Evolutionary conservation across 805 yeast genomes (phyloP), one percentile per base, ranked within the genome.

Genomic region (Hanseniaspora clermontiae): DNA sequence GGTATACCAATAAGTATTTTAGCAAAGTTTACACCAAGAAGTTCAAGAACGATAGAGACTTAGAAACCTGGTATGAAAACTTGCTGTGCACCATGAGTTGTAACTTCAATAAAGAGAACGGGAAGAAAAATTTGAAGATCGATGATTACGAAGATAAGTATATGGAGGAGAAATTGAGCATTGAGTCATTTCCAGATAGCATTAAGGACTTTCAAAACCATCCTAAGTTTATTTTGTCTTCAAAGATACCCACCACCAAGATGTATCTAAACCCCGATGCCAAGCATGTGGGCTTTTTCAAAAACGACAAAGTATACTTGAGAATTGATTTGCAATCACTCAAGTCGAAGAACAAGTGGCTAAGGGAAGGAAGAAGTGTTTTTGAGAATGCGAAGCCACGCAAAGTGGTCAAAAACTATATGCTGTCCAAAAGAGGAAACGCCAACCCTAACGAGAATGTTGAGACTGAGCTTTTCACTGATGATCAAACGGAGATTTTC

Each of bases 171-270:
- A 72, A 85, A 55, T 83, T 86, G 47, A 70, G 78, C 17, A 72
- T 76, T 32, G 97, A 93, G 64, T 96, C 95, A 0, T 82, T 91
- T 77, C 98, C 98, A 0, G 81, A 82, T 56, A 85, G 80, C 62
- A 71, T 88, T 29, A 83, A 81, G 52, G 97, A 89, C 61, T 87
- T 90, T 66, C 82, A 81, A 52, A 82, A 82, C 51, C 98, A 93
- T 68, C 98, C 98, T 0, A 68, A 82, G 14, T 93, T 83, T 67
- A 93, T 84, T 0, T 66, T 93, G 14, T 95, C 87, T 65, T 75
- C 80, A 3, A 95, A 89, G 60, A 66, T 93, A 37, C 40, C 51
- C 2, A 19, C 19, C 34, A 76, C 77, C 50, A 76, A 78, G 52
- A 84, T 83, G 65, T 96, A 93, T 65, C 74, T 89, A 5, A 67